phyloP scores from a whole-genome alignment of 805 yeast genomes.

The Lachancea quebecensis region DNA sequence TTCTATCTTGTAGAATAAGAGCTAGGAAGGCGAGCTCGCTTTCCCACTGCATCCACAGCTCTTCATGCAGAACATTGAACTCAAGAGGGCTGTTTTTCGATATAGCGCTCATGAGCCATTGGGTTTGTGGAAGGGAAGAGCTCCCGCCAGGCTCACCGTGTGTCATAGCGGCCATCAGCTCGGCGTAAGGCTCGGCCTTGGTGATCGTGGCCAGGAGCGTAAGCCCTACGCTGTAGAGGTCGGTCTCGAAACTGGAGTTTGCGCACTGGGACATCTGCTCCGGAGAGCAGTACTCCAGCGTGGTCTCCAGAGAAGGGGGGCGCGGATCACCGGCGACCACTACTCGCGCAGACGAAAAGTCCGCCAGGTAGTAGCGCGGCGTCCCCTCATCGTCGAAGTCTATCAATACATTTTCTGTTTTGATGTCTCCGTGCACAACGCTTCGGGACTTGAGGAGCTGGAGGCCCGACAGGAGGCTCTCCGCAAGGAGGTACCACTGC shows the following conservation, averaged over 20 bases:
- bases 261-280: slow-evolving; percentile 7
- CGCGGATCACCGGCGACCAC: background rate
- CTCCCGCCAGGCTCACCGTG: slow-evolving; percentile 3
- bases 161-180: slow-evolving; percentile 8
- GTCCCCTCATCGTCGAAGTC: background rate
- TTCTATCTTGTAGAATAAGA: background rate
- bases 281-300: slow-evolving; percentile 20
- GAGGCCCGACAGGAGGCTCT: slow-evolving; percentile 9
- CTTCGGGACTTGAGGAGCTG: slow-evolving; percentile 6
- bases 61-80: slow-evolving; percentile 10
- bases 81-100: slow-evolving; percentile 15
- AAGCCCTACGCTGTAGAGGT: slow-evolving; percentile 17
- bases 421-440: slow-evolving; percentile 19
- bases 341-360: slow-evolving; percentile 15
- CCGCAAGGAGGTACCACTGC: slow-evolving; percentile 12
- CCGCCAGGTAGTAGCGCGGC: slow-evolving; percentile 12
- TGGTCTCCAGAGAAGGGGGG: slow-evolving; percentile 9
- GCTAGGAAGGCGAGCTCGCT: background rate
- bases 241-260: slow-evolving; percentile 7
- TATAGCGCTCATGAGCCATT: slow-evolving; percentile 19
- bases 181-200: slow-evolving; percentile 15
- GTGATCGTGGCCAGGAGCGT: slow-evolving; percentile 15
- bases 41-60: slow-evolving; percentile 7
- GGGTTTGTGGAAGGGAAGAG: slow-evolving; percentile 11
- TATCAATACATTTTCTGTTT: slow-evolving; percentile 17